A percentile compares a stretch with the other conserved stretches of the same genome.
Conservation (phyloP, 1,284 basidiomycete species). For the Ustilago sp. region DNA sequence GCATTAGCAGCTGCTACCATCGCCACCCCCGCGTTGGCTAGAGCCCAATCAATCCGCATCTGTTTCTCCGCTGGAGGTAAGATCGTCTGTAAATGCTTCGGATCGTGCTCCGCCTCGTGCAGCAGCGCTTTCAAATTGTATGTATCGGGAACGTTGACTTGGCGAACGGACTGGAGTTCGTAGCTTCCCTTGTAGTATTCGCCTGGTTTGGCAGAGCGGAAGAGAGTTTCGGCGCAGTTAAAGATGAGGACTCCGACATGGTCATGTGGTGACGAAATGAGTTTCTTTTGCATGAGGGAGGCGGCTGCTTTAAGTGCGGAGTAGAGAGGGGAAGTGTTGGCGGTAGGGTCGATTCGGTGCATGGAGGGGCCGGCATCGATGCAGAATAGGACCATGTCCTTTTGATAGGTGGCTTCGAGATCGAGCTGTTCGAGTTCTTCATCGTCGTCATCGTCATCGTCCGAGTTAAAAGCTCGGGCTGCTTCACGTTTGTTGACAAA, state of each 20-base stretch:
- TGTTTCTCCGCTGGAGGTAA: slow-evolving; percentile 70
- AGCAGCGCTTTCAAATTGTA: slow-evolving; percentile 72
- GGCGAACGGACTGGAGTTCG: slow-evolving; percentile 80
- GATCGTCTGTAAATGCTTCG: slow-evolving; percentile 48
- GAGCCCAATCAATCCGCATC: slow-evolving; percentile 77
- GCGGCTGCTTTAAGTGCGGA: slow-evolving; percentile 83
- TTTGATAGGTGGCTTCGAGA: slow-evolving; percentile 47
- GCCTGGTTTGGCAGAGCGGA: slow-evolving; percentile 67
- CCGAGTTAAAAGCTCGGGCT: slow-evolving; percentile 41
- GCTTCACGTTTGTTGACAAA: slow-evolving; percentile 52
- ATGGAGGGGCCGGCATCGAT: slow-evolving; percentile 92
- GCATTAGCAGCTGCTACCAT: slow-evolving; percentile 80
- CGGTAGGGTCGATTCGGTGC: slow-evolving; percentile 72
- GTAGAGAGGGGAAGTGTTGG: slow-evolving; percentile 69
- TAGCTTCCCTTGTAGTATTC: slow-evolving; percentile 77
- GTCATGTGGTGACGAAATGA: slow-evolving; percentile 86
- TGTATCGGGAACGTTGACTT: slow-evolving; percentile 79
- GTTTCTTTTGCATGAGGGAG: slow-evolving; percentile 87
- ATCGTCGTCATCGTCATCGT: slow-evolving; percentile 39
- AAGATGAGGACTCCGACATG: slow-evolving; percentile 88
- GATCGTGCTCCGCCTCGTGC: slow-evolving; percentile 71
- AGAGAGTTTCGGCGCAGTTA: slow-evolving; percentile 78
- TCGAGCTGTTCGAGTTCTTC: slow-evolving; percentile 51
- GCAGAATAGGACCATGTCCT: slow-evolving; percentile 77
- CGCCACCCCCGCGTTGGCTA: slow-evolving; percentile 69